Base-by-base conservation (phyloP, 2,329 filamentous ascomycete genomes). In the Botryotinia narcissicola region DNA sequence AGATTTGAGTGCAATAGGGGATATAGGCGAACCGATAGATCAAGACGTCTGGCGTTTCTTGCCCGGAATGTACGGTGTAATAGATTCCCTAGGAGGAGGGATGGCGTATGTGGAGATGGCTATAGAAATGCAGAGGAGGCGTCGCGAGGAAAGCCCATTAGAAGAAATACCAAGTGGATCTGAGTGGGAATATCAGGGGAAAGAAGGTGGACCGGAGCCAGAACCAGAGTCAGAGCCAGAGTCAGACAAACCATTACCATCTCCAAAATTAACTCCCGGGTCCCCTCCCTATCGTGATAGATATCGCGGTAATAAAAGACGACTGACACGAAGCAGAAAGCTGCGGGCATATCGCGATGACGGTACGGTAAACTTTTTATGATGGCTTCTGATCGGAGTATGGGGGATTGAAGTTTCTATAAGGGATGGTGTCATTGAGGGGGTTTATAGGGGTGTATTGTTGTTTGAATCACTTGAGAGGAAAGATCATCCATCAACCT, bases 391-490 rank as follows among this genome's bases (percentile, higher is more conserved):
- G 48, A 29, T 57, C 12, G 51, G 1, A 18, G 14, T 1, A 57
- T 8, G n/a, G 51, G 25, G 8, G n/a, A 0, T 57, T 57, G 12
- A 57, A 32, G n/a, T 29, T 57, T 16, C 14, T 18, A 4, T 14
- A 1, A 18, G n/a, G 14, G 14, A 29, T 18, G 14, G 16, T 57
- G 7, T 29, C 18, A 0, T 29, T 0, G n/a, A 0, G 3, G n/a
- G 3, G 18, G 18, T 57, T 3, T 29, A 57, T 57, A 9, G 14
- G n/a, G 0, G 6, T 57, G 3, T 29, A 32, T 57, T 18, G n/a
- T 29, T 16, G 22, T 54, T 54, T 18, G n/a, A 3, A 1, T 0
- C 8, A 29, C 6, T 29, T 29, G 51, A 1, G 8, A 29, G 18
- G n/a, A 54, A 14, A 14, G 1, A n/a, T 54, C 25, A 14, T 29